A percentile compares a stretch with the other conserved stretches of the same genome.
Conservation (phyloP, 148 eudicot species). For the Rhododendron williamsianum region DNA sequence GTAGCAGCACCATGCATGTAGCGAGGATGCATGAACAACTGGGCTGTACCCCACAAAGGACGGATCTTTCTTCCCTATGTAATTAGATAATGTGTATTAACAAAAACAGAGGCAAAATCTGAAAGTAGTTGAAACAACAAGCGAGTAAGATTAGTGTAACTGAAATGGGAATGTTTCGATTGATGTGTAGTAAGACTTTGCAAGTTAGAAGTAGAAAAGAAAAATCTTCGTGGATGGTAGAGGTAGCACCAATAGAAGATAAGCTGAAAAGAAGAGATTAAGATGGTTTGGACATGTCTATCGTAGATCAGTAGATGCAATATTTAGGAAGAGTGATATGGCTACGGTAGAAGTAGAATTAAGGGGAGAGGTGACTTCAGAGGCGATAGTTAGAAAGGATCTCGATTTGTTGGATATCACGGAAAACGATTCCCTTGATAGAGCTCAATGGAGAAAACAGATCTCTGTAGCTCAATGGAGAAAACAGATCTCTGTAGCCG, state of each 20-base stretch:
- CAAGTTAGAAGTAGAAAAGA: background rate
- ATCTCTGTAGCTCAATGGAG: background rate
- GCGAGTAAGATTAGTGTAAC: background rate
- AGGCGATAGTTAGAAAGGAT: background rate
- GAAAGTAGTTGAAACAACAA: background rate
- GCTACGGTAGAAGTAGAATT: background rate
- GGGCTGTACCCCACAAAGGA: slow-evolving; percentile 98
- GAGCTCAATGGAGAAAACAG: background rate
- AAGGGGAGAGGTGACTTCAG: background rate
- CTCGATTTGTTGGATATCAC: background rate
- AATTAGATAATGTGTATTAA: slow-evolving; percentile 10
- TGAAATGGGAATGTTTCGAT: background rate
- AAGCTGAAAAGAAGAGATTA: background rate
- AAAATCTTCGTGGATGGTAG: background rate
- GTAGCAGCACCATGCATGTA: slow-evolving; percentile 99
- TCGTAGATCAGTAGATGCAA: background rate
- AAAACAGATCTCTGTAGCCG: background rate
- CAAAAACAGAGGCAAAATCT: background rate
- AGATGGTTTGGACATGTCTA: background rate
- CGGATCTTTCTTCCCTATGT: slow-evolving; percentile 67
- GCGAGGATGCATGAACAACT: slow-evolving; percentile 90
- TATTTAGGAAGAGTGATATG: background rate
- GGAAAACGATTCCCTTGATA: background rate
- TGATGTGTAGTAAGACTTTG: background rate
- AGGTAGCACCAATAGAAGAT: background rate